A percentile compares a stretch with the other conserved stretches of the same genome.
These are phyloP conservation scores for Rhazya stricta DNA, from an alignment of 257 asterid genomes.

Conservation along the genomic window DNA sequence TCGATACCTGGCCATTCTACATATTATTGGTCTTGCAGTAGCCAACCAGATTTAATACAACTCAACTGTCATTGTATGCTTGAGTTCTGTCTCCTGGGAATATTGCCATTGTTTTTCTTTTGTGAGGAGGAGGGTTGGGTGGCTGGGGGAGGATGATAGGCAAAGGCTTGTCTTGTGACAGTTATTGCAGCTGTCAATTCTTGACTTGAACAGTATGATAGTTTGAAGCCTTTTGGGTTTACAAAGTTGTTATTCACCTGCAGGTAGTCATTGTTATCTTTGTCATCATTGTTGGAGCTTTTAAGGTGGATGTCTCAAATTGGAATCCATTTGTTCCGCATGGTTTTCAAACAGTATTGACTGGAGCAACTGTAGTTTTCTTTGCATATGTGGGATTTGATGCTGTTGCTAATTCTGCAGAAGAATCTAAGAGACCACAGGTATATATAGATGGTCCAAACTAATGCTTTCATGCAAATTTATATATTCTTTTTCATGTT, in stretches of 20 bases:
- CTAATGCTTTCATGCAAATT: constrained; percentile 12
- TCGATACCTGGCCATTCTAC: too few species aligned
- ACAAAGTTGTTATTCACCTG: constrained; percentile 24
- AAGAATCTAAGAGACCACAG: constrained; percentile 95
- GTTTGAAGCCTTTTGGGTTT: constrained; percentile 23
- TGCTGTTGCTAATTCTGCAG: constrained; percentile 98
- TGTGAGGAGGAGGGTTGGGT: neutral
- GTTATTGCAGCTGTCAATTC: neutral
- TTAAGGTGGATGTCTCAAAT: constrained; percentile 76
- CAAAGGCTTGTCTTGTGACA: neutral
- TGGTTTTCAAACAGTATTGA: constrained; percentile 61
- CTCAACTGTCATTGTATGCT: neutral
- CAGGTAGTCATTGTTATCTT: constrained; percentile 81
- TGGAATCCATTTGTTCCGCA: constrained; percentile 93
- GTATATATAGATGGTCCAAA: constrained; percentile 31
- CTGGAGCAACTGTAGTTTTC: constrained; percentile 95
- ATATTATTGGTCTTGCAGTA: neutral
- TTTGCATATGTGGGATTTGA: constrained; percentile 97
- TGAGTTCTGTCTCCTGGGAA: neutral
- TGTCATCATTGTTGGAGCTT: constrained; percentile 70
- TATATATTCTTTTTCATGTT: neutral
- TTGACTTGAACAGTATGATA: neutral
- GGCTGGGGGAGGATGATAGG: neutral
- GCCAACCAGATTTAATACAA: neutral
- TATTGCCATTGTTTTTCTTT: neutral